phyloP scores from a whole-genome alignment of 768 basidiomycete genomes.

The Kwoniella newhampshirensis region DNA sequence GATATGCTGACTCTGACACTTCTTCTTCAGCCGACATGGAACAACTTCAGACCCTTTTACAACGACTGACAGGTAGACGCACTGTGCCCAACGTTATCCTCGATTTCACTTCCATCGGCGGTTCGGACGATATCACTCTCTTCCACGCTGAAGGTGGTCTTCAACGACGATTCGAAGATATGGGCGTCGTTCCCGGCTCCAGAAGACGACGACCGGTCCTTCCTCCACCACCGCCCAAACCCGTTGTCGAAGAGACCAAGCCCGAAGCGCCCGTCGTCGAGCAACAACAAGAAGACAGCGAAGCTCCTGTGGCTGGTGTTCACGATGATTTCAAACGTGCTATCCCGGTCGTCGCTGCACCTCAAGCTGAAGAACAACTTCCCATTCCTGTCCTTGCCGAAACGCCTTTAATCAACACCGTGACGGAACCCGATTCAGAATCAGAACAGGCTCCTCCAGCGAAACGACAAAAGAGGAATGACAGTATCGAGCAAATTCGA shows the following conservation, averaged over 20 bases:
- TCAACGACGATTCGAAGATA: conserved; percentile 30
- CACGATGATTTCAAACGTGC: background rate
- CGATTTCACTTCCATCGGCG: conserved; percentile 50
- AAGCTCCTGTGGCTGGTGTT: too few relatives aligned
- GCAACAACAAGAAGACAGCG: background rate
- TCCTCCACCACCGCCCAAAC: background rate
- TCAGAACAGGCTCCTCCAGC: background rate
- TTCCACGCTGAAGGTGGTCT: conserved; percentile 51
- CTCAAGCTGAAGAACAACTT: background rate
- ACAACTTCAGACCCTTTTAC: conserved; percentile 45
- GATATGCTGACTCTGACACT: too few relatives aligned
- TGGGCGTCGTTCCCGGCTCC: conserved; percentile 28
- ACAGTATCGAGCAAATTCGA: background rate
- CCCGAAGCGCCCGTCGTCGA: background rate
- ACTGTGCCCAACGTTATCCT: conserved; percentile 54
- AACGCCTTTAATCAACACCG: background rate
- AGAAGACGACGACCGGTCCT: conserved; percentile 3
- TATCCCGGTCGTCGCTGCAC: background rate
- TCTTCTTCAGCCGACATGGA: conserved; percentile 47
- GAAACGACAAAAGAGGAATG: background rate
- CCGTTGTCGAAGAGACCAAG: background rate
- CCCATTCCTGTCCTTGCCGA: background rate
- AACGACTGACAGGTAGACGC: conserved; percentile 48
- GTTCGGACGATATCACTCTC: conserved; percentile 52
- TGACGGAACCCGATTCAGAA: background rate